Evolutionary conservation across 345 rosid species (phyloP), one percentile per base, ranked within the genome.

Genomic region (Excoecaria agallocha): DNA sequence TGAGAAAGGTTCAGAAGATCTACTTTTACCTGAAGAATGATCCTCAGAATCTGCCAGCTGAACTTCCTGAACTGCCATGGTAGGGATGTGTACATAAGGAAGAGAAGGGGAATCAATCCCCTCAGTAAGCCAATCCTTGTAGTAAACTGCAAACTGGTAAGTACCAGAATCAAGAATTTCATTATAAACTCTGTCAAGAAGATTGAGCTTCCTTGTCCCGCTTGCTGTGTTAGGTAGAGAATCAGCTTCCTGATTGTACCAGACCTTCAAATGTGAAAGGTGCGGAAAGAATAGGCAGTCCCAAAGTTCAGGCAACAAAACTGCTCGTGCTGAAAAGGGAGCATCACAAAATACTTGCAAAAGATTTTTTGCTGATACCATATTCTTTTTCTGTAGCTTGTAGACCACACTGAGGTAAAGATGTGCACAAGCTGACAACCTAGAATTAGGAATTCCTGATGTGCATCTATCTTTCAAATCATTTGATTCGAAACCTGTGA

Each of bases 91-190:
- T 71, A 90, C 74, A 0, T 82, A 78, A 78, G 94, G 94, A 70
- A 88, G 37, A 4, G 87, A 38, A 41, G 94, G 89, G 78, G 78
- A 84, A 81, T 86, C 89, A 43, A 83, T 51, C 8, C 87, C 87
- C 62, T 80, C 90, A 6, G 84, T 76, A 56, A 90, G 88, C 94
- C 94, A 88, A 60, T 85, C 88, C 86, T 80, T 86, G 88, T 88
- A 90, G 84, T 90, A 90, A 72, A 65, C 76, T 71, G 91, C 89
- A 73, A 87, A 80, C 68, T 83, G 89, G 46, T 56, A 75, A 70
- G 94, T 90, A 30, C 87, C 87, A 4, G 87, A 85, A 79, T 90
- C 89, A 76, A 90, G 70, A 73, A 74, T 82, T 77, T 86, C 89
- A 76, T 84, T 79, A 35, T 84, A 88, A 62, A 80, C 84, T 82